Base-by-base conservation (phyloP, 2,329 filamentous ascomycete genomes). In the Coniochaeta sp. region DNA sequence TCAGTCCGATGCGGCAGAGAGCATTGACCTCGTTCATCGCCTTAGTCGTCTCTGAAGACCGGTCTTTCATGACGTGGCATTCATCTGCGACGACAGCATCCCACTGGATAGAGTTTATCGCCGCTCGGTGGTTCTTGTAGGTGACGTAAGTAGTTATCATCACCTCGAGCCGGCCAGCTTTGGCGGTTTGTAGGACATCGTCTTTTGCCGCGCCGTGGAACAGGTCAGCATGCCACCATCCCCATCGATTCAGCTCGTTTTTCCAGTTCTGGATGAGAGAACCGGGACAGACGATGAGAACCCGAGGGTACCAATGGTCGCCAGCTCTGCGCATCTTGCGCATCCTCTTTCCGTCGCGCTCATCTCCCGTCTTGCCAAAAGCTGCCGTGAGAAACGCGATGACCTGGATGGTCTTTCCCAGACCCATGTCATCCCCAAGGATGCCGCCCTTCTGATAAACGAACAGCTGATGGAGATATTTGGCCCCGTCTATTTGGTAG, bases 331-430 rank as follows among this genome's bases (percentile, higher is more conserved):
- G 83, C 70, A 95, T 87, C 70, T 95, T 95, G 40, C 93, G 85
- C 89, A 98, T 93, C 22, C 91, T 82, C 70, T 96, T 96, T 4
- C 76, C 79, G 67, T 99, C 95, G 57, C 91, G 81, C 71, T 93
- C 89, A 66, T 96, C 93, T 0, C 88, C 93, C 0, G 90, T 96
- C 75, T 99, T 99, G 8, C 95, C 95, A 71, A 96, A 99, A 0
- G 92, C 93, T 1, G 87, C 91, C 0, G 91, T 90, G 24, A 99
- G 78, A 65, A 99, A 98, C 0, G 93, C 90, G 60, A 92, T 95
- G 28, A 99, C 91, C 72, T 99, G 95, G 2, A 99, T 91, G 0
- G 95, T 99, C 74, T 99, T 99, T 0, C 95, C 95, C 34, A 99
- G 75, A 22, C 95, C 95, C 95, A 99, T 99, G 69, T 99, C 95